A percentile compares a stretch with the other conserved stretches of the same genome.
Conservation (phyloP, 192 early-diverging fungal species). For the Gorgonomyces haynaldii region DNA sequence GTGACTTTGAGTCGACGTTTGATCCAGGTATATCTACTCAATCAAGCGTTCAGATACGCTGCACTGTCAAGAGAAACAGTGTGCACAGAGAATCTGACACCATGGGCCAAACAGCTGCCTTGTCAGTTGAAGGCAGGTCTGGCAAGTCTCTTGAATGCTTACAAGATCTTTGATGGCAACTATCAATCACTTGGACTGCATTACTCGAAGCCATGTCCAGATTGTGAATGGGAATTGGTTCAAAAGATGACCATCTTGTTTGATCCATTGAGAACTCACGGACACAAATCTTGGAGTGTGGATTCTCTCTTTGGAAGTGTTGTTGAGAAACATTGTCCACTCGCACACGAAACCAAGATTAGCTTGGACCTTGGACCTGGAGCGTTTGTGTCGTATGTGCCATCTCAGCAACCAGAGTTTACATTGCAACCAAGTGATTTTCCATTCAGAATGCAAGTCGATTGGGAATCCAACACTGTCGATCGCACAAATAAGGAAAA, state of each 20-base stretch:
- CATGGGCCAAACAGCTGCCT: slow-evolving; percentile 91
- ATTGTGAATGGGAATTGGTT: slow-evolving; percentile 36
- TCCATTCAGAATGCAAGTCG: too few relatives aligned
- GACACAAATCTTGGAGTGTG: slow-evolving; percentile 32
- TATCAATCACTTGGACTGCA: slow-evolving; percentile 84
- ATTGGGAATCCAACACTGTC: too few relatives aligned
- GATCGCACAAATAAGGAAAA: too few relatives aligned
- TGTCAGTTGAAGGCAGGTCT: slow-evolving; percentile 79
- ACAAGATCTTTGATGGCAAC: slow-evolving; percentile 80
- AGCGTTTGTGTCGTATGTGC: not conserved
- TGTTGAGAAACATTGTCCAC: slow-evolving; percentile 33
- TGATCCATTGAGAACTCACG: slow-evolving; percentile 10
- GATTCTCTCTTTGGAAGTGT: slow-evolving; percentile 35
- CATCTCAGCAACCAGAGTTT: too few relatives aligned
- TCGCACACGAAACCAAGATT: slow-evolving; percentile 30
- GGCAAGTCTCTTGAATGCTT: slow-evolving; percentile 76
- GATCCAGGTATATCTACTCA: slow-evolving; percentile 4
- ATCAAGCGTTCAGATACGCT: slow-evolving; percentile 44
- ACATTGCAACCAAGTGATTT: too few relatives aligned
- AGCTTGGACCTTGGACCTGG: slow-evolving; percentile 10
- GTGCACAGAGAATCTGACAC: slow-evolving; percentile 97
- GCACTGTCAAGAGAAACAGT: slow-evolving; percentile 82
- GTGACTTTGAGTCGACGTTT: slow-evolving; percentile 40
- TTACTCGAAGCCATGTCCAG: slow-evolving; percentile 44
- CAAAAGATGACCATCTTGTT: too few relatives aligned